phyloP scores from a whole-genome alignment of 108 stramenopile genomes.

The Stephanodiscus minutulus region DNA sequence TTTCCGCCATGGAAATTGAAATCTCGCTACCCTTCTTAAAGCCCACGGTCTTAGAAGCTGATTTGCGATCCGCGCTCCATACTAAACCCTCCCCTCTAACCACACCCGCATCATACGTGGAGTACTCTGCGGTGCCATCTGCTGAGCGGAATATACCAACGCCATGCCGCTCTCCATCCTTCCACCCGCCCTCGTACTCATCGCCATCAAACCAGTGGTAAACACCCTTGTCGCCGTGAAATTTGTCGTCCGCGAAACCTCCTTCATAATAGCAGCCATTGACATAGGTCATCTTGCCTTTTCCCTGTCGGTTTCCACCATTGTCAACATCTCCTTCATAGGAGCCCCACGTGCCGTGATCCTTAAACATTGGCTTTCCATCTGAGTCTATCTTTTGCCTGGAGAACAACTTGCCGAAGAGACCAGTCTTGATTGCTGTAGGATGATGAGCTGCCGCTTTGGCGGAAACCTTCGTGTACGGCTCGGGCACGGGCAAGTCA shows the following conservation, averaged over 20 bases:
- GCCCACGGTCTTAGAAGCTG: not conserved
- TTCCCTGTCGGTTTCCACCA: slow-evolving; percentile 31
- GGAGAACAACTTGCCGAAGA: slow-evolving; percentile 24
- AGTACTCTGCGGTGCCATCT: slow-evolving; percentile 17
- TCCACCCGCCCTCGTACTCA: slow-evolving; percentile 28
- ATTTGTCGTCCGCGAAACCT: slow-evolving; percentile 28
- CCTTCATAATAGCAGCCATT: slow-evolving; percentile 25
- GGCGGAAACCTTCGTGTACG: no score
- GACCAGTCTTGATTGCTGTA: no score
- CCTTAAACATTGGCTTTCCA: slow-evolving; percentile 19
- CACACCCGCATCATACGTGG: slow-evolving; percentile 48
- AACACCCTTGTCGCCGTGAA: slow-evolving; percentile 17
- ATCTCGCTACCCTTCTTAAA: slow-evolving; percentile 2
- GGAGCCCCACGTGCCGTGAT: slow-evolving; percentile 34
- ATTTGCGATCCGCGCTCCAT: slow-evolving; percentile 53
- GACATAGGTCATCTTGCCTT: slow-evolving; percentile 36
- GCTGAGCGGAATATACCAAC: slow-evolving; percentile 1
- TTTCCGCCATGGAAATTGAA: slow-evolving; percentile 21
- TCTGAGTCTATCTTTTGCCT: slow-evolving; percentile 1
- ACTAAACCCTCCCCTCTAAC: slow-evolving; percentile 48
- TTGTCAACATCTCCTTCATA: slow-evolving; percentile 30
- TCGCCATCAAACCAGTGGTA: slow-evolving; percentile 24
- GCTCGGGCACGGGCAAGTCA: slow-evolving; percentile 4
- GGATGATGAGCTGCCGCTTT: no score
- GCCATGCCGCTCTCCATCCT: slow-evolving; percentile 34